These are phyloP conservation scores for Aspergillus fijiensis DNA, from an alignment of 2,329 filamentous ascomycete genomes.

Conservation along the genomic window DNA sequence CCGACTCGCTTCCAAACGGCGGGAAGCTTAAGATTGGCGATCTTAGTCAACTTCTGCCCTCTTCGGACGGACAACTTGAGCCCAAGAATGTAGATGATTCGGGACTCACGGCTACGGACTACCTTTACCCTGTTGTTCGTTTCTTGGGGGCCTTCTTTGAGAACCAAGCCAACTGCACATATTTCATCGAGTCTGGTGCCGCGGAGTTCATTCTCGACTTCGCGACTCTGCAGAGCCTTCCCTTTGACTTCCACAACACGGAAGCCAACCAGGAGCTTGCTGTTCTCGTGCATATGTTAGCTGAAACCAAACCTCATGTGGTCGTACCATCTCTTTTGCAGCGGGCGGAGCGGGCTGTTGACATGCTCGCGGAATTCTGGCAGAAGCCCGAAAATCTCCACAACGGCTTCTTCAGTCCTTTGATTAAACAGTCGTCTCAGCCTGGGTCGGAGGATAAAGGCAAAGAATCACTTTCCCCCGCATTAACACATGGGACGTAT, in stretches of 20 bases:
- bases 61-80: conserved; percentile 30
- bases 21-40: conserved; percentile 35
- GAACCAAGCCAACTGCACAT: conserved; percentile 68
- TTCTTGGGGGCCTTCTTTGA: conserved; percentile 77
- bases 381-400: conserved; percentile 42
- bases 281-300: conserved; percentile 71
- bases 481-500: conserved; percentile 65
- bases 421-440: conserved; percentile 47
- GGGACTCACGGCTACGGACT: conserved; percentile 61
- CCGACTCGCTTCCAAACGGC: conserved; percentile 37
- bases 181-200: conserved; percentile 76
- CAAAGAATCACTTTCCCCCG: conserved; percentile 12
- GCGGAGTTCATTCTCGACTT: conserved; percentile 83
- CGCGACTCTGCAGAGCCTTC: conserved; percentile 75
- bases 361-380: conserved; percentile 67
- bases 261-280: conserved; percentile 68
- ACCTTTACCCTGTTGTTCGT: conserved; percentile 71
- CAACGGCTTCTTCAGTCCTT: conserved; percentile 67
- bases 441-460: background rate
- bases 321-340: conserved; percentile 78
- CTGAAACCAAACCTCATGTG: conserved; percentile 77
- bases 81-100: conserved; percentile 52
- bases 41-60: conserved; percentile 28
- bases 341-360: conserved; percentile 68
- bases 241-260: conserved; percentile 68